Base-by-base conservation (phyloP, 768 basidiomycete species). In the Tricholoma terreum region DNA sequence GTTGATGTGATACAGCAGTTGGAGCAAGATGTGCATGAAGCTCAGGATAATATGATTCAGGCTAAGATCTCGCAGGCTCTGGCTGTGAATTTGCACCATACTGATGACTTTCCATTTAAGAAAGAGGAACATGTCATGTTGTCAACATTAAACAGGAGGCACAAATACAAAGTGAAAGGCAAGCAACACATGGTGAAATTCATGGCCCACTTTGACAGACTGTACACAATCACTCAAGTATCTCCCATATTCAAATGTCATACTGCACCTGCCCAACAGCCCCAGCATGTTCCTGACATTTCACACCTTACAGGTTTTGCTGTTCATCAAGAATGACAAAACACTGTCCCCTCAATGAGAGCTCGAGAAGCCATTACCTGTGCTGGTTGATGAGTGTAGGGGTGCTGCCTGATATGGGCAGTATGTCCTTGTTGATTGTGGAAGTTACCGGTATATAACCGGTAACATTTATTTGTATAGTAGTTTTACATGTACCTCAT, bases 131-230 rank as follows among this genome's bases (percentile, higher is more conserved):
- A 10, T 0, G 73, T 79, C 1, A 52, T 73, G 50, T 58, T 77
- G 1, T 67, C 65, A 1, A 75, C 69, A 0, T 52, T 63, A 1
- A 50, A 75, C 33, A 55, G 62, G 0, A 14, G 60, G 0, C 52
- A 51, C 4, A 57, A 69, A 1, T 76, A 68, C 52, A 64, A 63
- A 27, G 30, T 54, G 0, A 48, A 43, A 3, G 66, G 66, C 1
- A 61, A 64, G 2, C 61, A 64, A 4, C 63, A 63, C 0, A 68
- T 69, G 0, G 72, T 73, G 0, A 79, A 79, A 46, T 77, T 77
- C 48, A 73, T 80, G 66, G 71, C 71, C 0, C 54, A 64, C 0
- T 73, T 49, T 12, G 69, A 79, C 45, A 62, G 74, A 0, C 72
- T 68, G 0, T 74, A 65, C 53, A 21, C 0, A 0, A 55, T 78